Evolutionary conservation across 2,329 filamentous ascomycete genomes (phyloP).

Genomic region (Aspergillus tamarii): DNA sequence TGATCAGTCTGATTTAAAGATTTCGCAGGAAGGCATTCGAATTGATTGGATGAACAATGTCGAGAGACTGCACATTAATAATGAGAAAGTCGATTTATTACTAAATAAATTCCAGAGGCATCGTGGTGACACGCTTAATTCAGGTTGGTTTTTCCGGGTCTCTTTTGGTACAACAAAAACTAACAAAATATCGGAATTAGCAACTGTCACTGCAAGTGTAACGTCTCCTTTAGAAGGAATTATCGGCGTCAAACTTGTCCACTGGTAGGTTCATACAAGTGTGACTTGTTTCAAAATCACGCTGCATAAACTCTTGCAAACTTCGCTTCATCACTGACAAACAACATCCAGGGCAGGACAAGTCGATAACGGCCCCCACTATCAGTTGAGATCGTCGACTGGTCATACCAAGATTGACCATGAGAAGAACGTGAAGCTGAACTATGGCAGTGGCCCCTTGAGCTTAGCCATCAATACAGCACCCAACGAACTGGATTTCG

Average conservation of each 20-base stretch:
- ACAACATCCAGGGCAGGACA: conserved; percentile 35
- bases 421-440: conserved; percentile 28
- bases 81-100: conserved; percentile 38
- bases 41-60: conserved; percentile 49
- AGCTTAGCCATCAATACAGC: conserved; percentile 37
- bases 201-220: conserved; percentile 37
- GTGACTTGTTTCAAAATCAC: neutral
- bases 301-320: neutral
- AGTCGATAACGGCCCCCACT: conserved; percentile 41
- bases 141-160: conserved; percentile 27
- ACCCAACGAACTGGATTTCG: conserved; percentile 39
- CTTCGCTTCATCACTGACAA: neutral
- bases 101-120: conserved; percentile 42
- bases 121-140: conserved; percentile 46
- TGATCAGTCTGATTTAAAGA: conserved; percentile 1
- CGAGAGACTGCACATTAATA: conserved; percentile 35
- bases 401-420: conserved; percentile 35
- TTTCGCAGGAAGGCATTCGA: conserved; percentile 36
- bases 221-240: conserved; percentile 43
- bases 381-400: conserved; percentile 31
- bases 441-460: conserved; percentile 38
- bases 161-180: neutral
- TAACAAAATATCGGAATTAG: conserved; percentile 19
- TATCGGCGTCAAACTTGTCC: conserved; percentile 43
- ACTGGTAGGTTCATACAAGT: conserved; percentile 32